A percentile compares a stretch with the other conserved stretches of the same genome.
phyloP scores from a whole-genome alignment of 352 stramenopile species.

The Pythium scleroteichum region DNA sequence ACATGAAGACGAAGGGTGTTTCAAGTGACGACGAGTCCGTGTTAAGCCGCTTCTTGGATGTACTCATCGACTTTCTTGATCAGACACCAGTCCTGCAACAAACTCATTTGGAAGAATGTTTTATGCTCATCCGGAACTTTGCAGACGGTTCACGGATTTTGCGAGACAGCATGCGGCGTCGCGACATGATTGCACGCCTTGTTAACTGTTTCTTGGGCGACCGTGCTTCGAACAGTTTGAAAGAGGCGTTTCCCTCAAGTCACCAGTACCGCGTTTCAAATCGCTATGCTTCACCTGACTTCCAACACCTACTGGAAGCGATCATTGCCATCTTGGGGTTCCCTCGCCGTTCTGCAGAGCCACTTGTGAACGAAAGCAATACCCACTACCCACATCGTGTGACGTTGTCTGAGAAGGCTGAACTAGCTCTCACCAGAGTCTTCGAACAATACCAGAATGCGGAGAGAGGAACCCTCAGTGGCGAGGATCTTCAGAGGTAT shows the following conservation, averaged over 20 bases:
- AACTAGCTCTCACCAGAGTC: constrained; percentile 69
- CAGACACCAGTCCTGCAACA: constrained; percentile 78
- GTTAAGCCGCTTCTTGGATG: constrained; percentile 43
- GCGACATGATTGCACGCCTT: constrained; percentile 78
- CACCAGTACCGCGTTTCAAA: constrained; percentile 39
- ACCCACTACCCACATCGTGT: constrained; percentile 72
- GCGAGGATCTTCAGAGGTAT: constrained; percentile 67
- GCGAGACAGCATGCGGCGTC: constrained; percentile 48
- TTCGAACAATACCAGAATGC: constrained; percentile 68
- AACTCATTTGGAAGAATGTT: constrained; percentile 85
- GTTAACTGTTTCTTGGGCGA: constrained; percentile 85
- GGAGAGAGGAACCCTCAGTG: constrained; percentile 36
- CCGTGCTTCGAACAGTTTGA: constrained; percentile 54
- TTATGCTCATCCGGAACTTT: constrained; percentile 81
- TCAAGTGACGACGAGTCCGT: constrained; percentile 32
- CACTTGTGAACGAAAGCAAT: constrained; percentile 64
- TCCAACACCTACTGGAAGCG: constrained; percentile 87
- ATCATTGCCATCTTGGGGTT: constrained; percentile 85
- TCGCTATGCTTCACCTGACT: constrained; percentile 79
- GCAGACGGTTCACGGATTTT: constrained; percentile 58
- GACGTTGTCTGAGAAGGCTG: constrained; percentile 69
- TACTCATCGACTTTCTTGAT: constrained; percentile 64
- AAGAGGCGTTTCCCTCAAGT: constrained; percentile 73
- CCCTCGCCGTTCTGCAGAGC: constrained; percentile 58
- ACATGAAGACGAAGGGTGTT: constrained; percentile 36